Evolutionary conservation across 2,329 filamentous ascomycete species (phyloP).

Genomic region (Mycosphaerelloides madeirae): DNA sequence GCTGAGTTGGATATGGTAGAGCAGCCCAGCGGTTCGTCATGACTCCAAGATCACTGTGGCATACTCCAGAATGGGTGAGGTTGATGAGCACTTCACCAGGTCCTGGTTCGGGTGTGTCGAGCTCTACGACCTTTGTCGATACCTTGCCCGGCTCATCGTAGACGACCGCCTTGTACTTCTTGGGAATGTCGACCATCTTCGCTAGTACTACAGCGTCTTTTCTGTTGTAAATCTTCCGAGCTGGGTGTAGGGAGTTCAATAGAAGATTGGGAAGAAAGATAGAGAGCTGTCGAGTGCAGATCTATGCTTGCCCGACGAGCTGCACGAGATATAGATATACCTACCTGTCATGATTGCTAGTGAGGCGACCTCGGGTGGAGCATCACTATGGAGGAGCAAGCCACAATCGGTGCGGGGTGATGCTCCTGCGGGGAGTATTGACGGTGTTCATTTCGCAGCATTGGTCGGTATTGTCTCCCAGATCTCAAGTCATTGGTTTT

Average conservation of each 20-base stretch:
- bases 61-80: slow-evolving; percentile 58
- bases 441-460: too few relatives aligned
- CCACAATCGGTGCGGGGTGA: background rate
- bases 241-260: background rate
- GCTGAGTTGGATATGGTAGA: slow-evolving; percentile 55
- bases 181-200: slow-evolving; percentile 38
- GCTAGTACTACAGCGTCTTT: background rate
- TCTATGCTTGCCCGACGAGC: too few relatives aligned
- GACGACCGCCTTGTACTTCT: slow-evolving; percentile 59
- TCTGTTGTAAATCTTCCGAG: background rate
- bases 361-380: background rate
- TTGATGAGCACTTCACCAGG: slow-evolving; percentile 50
- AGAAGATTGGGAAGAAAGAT: background rate
- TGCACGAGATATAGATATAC: too few relatives aligned
- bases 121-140: slow-evolving; percentile 59
- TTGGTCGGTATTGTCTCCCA: too few relatives aligned
- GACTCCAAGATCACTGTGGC: slow-evolving; percentile 58
- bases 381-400: background rate
- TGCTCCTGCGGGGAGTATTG: too few relatives aligned
- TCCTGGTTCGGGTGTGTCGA: slow-evolving; percentile 62
- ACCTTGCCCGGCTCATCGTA: slow-evolving; percentile 63
- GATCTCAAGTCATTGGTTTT: too few relatives aligned
- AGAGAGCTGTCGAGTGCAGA: too few relatives aligned
- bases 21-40: slow-evolving; percentile 49
- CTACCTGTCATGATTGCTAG: background rate